Evolutionary conservation across 2,329 filamentous ascomycete species (phyloP), one percentile per base, ranked within the genome.

Genomic region (Coniella lustricola): DNA sequence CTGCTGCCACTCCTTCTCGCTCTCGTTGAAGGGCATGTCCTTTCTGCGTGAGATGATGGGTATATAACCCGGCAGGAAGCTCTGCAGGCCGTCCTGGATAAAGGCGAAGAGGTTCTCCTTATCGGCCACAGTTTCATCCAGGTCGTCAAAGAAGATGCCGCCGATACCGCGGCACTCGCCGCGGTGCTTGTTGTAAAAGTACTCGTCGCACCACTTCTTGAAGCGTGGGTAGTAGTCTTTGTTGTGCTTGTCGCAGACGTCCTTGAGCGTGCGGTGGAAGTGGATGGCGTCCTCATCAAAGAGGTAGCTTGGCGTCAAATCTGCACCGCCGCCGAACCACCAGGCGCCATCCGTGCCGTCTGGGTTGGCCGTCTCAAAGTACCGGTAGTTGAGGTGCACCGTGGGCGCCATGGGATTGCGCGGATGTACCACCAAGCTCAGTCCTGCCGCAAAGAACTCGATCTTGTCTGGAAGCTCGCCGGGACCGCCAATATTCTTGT

Each of bases 201-300:
- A 98, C 60, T 94, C 82, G 66, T 98, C 93, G 66, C 93, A 98
- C 93, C 93, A 98, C 63, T 86, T 84, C 74, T 98, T 98, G 78
- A 97, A 98, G 46, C 83, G 82, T 12, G 89, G 84, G 66, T 94
- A 98, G 74, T 96, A 98, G 33, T 75, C 78, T 65, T 87, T 87
- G 71, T 96, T 87, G 66, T 98, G 93, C 57, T 85, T 84, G 67
- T 98, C 93, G 69, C 93, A 98, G 16, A 86, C 85, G 39, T 89
- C 82, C 70, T 96, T 97, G 61, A 98, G 84, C 2, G 86, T 89
- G 65, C 82, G 82, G 75, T 98, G 93, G 78, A 98, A 98, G 67
- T 96, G 91, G 50, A 94, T 87, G 33, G 88, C 91, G 65, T 98
- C 93, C 66, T 98, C 93, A 59, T 96, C 91, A 68, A 95, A 97